Evolutionary conservation across 495 filamentous ascomycete genomes (phyloP), one percentile per base, ranked within the genome.

Genomic region (Neurospora sp.): DNA sequence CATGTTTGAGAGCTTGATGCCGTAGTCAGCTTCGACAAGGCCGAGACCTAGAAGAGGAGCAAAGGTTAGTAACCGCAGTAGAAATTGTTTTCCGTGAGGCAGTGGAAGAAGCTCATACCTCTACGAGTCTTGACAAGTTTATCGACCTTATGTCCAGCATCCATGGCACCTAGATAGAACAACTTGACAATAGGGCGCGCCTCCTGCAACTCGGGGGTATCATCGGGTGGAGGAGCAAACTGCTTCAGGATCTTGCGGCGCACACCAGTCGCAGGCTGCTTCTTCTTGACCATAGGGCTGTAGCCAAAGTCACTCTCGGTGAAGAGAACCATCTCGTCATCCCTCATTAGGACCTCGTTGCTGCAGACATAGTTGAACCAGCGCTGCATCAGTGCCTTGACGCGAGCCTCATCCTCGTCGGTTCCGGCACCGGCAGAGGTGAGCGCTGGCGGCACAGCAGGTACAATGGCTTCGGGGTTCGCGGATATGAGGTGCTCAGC

Each of bases 231-330:
- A 7, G 96, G 96, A 18, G 96, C 96, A 80, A 99, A 99, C 82
- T 99, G 96, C 85, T 99, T 99, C 82, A 99, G 87, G 54, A 98
- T 90, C 83, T 96, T 96, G 76, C 96, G 89, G 54, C 95, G 90
- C 72, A 98, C 93, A 46, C 96, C 96, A 0, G 96, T 99, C 18
- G 96, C 96, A 7, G 96, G 96, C 82, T 99, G 96, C 84, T 97
- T 97, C 86, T 93, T 92, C 77, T 93, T 90, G 23, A 98, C 90
- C 74, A 98, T 92, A 6, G 96, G 96, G 78, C 94, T 97, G 80
- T 99, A 99, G 31, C 96, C 96, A 81, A 97, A 97, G 82, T 99
- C 96, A 77, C 93, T 96, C 81, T 99, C 96, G 31, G 98, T 94
- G 75, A 99, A 99, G 46, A 98, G 89, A 6, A 97, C 90, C 87